phyloP scores from a whole-genome alignment of 306 rosid species.

The Trifolium fragiferum region DNA sequence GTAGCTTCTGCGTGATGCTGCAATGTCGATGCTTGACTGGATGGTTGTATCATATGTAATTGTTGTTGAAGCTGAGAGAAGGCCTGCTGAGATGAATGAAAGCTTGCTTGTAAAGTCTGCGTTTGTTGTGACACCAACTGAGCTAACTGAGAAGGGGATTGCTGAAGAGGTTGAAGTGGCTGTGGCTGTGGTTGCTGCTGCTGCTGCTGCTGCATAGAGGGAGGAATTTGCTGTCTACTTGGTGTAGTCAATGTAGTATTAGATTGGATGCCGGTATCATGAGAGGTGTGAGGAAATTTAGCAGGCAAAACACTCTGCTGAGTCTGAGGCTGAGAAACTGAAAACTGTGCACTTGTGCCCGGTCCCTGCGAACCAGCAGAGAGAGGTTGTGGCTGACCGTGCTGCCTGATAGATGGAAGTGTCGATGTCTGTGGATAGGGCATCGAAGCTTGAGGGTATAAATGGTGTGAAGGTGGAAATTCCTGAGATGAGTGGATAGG shows the following conservation, averaged over 20 bases:
- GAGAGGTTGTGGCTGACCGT: constrained; percentile 64
- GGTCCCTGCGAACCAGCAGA: constrained; percentile 65
- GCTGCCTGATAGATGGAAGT: constrained; percentile 58
- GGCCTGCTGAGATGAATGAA: constrained; percentile 94
- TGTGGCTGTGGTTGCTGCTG: constrained; percentile 49
- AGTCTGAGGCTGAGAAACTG: constrained; percentile 68
- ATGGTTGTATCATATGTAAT: constrained; percentile 83
- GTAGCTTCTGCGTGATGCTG: constrained; percentile 68
- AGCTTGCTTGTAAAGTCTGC: constrained; percentile 89
- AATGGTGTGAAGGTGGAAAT: constrained; percentile 65
- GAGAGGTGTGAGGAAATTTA: constrained; percentile 52
- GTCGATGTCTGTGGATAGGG: constrained; percentile 63
- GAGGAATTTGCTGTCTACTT: constrained; percentile 60
- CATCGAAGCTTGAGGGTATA: constrained; percentile 56
- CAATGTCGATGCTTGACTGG: constrained; percentile 64
- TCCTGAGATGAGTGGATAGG: constrained; percentile 73
- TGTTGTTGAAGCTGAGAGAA: constrained; percentile 95
- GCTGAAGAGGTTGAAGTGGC: constrained; percentile 66
- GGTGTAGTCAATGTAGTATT: constrained; percentile 47
- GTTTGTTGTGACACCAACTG: constrained; percentile 94
- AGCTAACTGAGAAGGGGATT: constrained; percentile 85
- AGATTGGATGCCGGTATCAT: constrained; percentile 57
- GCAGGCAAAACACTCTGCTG: constrained; percentile 59
- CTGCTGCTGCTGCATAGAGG: constrained; percentile 55
- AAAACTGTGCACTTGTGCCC: constrained; percentile 60